A percentile compares a stretch with the other conserved stretches of the same genome.
Evolutionary conservation across 768 basidiomycete species (phyloP).

Genomic region (Macrolepiota fuliginosa): DNA sequence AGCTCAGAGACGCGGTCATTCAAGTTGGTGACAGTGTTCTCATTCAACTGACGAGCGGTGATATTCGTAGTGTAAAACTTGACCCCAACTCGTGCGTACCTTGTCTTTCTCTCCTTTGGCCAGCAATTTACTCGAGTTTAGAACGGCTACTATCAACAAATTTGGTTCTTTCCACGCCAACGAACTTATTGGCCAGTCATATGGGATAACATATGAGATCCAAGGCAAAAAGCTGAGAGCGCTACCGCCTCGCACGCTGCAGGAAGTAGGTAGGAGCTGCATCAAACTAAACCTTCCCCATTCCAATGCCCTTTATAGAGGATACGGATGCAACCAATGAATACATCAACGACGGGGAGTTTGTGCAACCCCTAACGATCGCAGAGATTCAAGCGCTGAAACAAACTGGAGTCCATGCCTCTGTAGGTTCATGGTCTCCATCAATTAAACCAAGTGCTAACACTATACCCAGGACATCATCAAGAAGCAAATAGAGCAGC

Average conservation of each 20-base stretch:
- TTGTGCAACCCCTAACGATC: slow-evolving; percentile 78
- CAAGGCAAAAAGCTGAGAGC: slow-evolving; percentile 63
- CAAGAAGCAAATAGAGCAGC: slow-evolving; percentile 88
- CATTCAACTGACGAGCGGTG: slow-evolving; percentile 75
- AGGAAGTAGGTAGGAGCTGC: slow-evolving; percentile 71
- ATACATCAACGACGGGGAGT: slow-evolving; percentile 83
- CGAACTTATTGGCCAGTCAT: slow-evolving; percentile 79
- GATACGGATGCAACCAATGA: slow-evolving; percentile 98
- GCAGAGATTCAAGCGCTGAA: slow-evolving; percentile 86
- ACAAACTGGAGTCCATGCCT: slow-evolving; percentile 76
- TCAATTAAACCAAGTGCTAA: slow-evolving; percentile 17
- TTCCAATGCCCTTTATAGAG: slow-evolving; percentile 48
- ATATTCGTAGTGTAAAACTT: slow-evolving; percentile 71
- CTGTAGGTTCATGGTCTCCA: slow-evolving; percentile 39
- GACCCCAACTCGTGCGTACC: slow-evolving; percentile 66
- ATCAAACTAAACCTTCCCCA: neutral
- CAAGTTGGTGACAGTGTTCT: slow-evolving; percentile 75
- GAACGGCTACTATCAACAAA: slow-evolving; percentile 76
- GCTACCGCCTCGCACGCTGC: slow-evolving; percentile 58
- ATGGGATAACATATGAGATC: slow-evolving; percentile 90
- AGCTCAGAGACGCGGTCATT: slow-evolving; percentile 34
- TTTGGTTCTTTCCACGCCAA: slow-evolving; percentile 80
- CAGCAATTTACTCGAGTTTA: slow-evolving; percentile 26
- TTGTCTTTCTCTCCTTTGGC: neutral
- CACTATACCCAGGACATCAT: slow-evolving; percentile 79